Conservation (phyloP, 345 rosid genomes). For the Litchi chinensis region DNA sequence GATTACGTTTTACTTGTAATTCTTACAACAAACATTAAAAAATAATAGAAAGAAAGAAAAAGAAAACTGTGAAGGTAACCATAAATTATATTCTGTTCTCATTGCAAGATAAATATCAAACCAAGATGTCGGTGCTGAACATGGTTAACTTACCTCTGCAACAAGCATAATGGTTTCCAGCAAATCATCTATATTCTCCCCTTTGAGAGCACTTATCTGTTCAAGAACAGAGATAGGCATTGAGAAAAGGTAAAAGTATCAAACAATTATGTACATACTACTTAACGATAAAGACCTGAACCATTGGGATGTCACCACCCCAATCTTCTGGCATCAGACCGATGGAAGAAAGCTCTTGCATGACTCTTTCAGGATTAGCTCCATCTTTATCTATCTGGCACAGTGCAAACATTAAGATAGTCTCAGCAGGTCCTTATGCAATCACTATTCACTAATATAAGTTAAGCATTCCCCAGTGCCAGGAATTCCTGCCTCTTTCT, state of each 20-base stretch:
- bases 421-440: slow-evolving; percentile 15
- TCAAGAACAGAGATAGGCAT: slow-evolving; percentile 33
- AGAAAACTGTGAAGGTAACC: neutral
- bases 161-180: slow-evolving; percentile 98
- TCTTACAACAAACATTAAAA: neutral
- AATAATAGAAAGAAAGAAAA: neutral
- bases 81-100: neutral
- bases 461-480: slow-evolving; percentile 20
- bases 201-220: slow-evolving; percentile 98
- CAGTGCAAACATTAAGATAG: slow-evolving; percentile 21
- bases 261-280: slow-evolving; percentile 26
- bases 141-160: slow-evolving; percentile 75
- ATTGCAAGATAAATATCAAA: slow-evolving; percentile 12
- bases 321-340: slow-evolving; percentile 99
- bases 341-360: slow-evolving; percentile 96
- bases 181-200: slow-evolving; percentile 77
- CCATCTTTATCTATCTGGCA: slow-evolving; percentile 95
- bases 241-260: slow-evolving; percentile 21
- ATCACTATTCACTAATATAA: slow-evolving; percentile 25
- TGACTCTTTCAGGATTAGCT: slow-evolving; percentile 91
- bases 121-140: neutral
- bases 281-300: slow-evolving; percentile 62
- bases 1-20: neutral
- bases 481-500: slow-evolving; percentile 16
- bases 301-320: slow-evolving; percentile 98